Conservation (phyloP, 306 rosid species). For the Cicer bijugum region DNA sequence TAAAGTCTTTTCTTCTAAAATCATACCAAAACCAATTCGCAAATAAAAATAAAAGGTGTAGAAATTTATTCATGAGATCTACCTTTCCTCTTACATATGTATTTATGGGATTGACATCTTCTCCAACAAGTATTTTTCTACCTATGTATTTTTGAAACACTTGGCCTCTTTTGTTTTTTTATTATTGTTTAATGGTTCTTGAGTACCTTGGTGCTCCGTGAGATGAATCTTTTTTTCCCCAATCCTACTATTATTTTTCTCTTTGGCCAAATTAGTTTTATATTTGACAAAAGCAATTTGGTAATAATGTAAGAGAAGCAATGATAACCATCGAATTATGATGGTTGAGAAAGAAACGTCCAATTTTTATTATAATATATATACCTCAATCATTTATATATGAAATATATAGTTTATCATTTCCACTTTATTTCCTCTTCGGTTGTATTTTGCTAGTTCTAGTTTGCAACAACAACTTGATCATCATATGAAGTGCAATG, state of each 20-base stretch:
- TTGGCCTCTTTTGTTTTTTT: constrained; percentile 41
- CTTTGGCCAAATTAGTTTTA: constrained; percentile 20
- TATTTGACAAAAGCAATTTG: constrained; percentile 30
- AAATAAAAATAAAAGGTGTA: no score
- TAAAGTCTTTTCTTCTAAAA: no score
- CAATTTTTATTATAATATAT: constrained; percentile 48
- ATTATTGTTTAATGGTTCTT: constrained; percentile 29
- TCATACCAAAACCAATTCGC: no score
- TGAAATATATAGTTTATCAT: background rate
- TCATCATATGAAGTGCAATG: background rate
- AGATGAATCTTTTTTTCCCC: constrained; percentile 5
- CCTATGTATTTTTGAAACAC: background rate
- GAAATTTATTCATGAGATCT: no score
- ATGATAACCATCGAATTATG: constrained; percentile 44
- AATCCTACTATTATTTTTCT: constrained; percentile 31
- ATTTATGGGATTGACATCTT: no score
- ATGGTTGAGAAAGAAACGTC: constrained; percentile 47
- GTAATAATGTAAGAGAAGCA: constrained; percentile 29
- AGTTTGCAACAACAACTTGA: constrained; percentile 18
- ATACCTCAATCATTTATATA: constrained; percentile 24
- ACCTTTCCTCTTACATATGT: no score
- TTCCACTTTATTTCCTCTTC: background rate
- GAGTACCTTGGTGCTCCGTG: constrained; percentile 30
- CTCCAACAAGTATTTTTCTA: no score
- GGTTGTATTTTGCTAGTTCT: constrained; percentile 14